phyloP scores from a whole-genome alignment of 2,329 filamentous ascomycete species.

The Aspergillus quadrilineatus region DNA sequence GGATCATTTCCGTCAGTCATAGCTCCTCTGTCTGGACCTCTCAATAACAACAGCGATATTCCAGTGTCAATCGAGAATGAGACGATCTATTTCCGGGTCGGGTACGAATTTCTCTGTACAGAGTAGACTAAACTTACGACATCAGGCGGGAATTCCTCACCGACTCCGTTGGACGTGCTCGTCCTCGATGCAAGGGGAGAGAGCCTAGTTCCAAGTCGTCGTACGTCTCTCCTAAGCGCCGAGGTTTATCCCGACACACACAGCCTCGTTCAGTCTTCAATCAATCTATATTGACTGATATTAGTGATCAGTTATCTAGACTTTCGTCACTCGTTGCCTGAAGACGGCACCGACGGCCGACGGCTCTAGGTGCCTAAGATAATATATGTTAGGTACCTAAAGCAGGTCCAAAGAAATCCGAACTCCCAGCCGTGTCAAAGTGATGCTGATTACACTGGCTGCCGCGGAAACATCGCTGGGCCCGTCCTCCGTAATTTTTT shows the following conservation, averaged over 20 bases:
- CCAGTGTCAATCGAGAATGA: background rate
- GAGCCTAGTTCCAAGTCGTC: background rate
- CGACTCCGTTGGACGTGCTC: background rate
- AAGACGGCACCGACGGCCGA: background rate
- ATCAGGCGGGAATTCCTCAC: slow-evolving; percentile 4
- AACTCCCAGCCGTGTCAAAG: background rate
- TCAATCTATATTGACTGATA: background rate
- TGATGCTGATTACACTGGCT: background rate
- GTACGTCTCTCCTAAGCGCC: background rate
- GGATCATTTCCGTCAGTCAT: background rate
- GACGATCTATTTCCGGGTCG: slow-evolving; percentile 2
- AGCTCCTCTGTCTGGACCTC: background rate
- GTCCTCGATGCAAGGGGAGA: slow-evolving; percentile 4
- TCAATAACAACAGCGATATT: background rate
- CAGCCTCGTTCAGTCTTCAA: slow-evolving; percentile 7
- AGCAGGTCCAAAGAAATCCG: background rate
- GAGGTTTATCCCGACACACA: slow-evolving; percentile 1
- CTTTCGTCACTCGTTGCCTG: slow-evolving; percentile 2
- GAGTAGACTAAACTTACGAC: background rate
- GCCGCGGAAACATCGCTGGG: slow-evolving; percentile 1
- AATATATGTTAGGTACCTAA: slow-evolving; percentile 5
- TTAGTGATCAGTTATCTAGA: background rate
- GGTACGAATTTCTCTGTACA: background rate
- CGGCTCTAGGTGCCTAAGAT: background rate
- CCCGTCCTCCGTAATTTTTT: background rate